Evolutionary conservation across 2,329 filamentous ascomycete species (phyloP).

Genomic region (Arthrinium phaeospermum): DNA sequence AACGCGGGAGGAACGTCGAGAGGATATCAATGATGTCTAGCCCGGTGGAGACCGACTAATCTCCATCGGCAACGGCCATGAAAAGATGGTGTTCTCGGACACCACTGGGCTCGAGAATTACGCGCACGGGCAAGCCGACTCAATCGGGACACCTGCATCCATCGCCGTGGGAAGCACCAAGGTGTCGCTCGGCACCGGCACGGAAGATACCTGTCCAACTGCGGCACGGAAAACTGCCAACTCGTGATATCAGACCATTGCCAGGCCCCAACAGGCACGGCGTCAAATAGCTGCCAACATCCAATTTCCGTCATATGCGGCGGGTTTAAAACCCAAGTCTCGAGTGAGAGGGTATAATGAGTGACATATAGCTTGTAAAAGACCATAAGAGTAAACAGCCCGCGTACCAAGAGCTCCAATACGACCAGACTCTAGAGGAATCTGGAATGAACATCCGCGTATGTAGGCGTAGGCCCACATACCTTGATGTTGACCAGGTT

Average conservation of each 20-base stretch:
- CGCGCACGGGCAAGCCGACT: not conserved
- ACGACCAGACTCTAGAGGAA: not conserved
- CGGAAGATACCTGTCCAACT: not conserved
- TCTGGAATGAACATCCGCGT: not conserved
- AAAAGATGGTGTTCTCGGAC: not conserved
- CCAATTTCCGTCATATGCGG: not conserved
- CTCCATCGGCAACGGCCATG: not conserved
- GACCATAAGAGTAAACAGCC: not conserved
- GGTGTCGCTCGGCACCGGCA: not conserved
- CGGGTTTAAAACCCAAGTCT: not conserved
- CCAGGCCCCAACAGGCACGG: not conserved
- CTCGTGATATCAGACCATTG: not conserved
- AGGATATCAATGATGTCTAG: not conserved
- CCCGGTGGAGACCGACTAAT: not conserved
- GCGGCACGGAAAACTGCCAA: not conserved
- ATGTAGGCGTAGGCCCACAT: not conserved
- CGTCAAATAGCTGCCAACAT: not conserved
- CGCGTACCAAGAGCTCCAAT: not conserved
- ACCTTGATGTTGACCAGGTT: not conserved
- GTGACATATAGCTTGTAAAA: not conserved
- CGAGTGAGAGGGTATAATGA: not conserved
- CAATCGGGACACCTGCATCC: not conserved
- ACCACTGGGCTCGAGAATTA: not conserved
- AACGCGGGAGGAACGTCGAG: not conserved
- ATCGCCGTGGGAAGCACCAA: not conserved